Evolutionary conservation across 2,329 filamentous ascomycete genomes (phyloP).

Genomic region (Trichoderma breve): DNA sequence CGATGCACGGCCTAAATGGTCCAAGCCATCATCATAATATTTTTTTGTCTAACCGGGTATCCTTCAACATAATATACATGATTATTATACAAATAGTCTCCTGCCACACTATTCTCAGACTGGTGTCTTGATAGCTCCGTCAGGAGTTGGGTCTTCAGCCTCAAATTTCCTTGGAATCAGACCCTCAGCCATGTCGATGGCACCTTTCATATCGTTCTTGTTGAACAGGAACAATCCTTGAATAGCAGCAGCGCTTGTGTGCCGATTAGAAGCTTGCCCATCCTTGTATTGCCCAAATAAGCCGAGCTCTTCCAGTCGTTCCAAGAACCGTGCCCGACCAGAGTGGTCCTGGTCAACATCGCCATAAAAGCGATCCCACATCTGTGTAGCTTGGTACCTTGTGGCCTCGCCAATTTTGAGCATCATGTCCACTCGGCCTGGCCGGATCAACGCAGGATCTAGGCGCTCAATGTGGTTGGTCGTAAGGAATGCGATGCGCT

Average conservation of each 20-base stretch:
- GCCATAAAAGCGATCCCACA: conserved; percentile 96
- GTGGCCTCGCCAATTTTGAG: conserved; percentile 86
- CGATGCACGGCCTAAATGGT: not conserved
- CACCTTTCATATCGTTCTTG: conserved; percentile 85
- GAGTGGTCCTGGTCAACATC: conserved; percentile 67
- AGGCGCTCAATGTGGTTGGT: conserved; percentile 91
- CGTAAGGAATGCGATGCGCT: conserved; percentile 89
- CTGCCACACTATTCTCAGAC: conserved; percentile 28
- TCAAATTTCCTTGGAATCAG: conserved; percentile 59
- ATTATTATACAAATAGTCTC: not conserved
- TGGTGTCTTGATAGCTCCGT: conserved; percentile 43
- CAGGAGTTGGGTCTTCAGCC: conserved; percentile 39
- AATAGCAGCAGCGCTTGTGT: conserved; percentile 83
- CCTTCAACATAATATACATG: conserved; percentile 15
- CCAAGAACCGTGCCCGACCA: conserved; percentile 67
- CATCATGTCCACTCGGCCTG: conserved; percentile 91
- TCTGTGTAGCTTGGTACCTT: conserved; percentile 74
- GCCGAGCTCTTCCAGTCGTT: conserved; percentile 65
- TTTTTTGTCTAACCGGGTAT: conserved; percentile 21
- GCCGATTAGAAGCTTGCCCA: conserved; percentile 45
- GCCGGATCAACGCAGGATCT: conserved; percentile 84
- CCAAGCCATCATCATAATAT: not conserved
- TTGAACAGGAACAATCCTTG: conserved; percentile 95
- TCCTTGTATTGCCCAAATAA: conserved; percentile 61
- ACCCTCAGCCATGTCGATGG: conserved; percentile 74